A percentile compares a stretch with the other conserved stretches of the same genome.
Evolutionary conservation across 2,329 filamentous ascomycete species (phyloP).

Genomic region (Exserohilum turcica): DNA sequence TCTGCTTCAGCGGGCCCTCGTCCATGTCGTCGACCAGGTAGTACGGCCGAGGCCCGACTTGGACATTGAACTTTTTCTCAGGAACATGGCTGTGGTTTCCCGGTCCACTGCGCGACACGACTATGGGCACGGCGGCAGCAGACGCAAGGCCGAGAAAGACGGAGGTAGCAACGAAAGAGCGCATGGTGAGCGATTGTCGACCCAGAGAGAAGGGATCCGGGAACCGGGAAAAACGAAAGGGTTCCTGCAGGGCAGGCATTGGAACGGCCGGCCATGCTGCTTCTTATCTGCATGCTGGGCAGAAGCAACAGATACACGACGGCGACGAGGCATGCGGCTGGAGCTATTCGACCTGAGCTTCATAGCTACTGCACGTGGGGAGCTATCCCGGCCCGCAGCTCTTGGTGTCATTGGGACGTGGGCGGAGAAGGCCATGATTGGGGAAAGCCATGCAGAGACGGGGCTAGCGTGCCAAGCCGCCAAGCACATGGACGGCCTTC

Average conservation of each 20-base stretch:
- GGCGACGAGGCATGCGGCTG: constrained; percentile 17
- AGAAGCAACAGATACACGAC: constrained; percentile 4
- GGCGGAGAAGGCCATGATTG: constrained; percentile 10
- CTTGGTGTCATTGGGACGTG: constrained; percentile 15
- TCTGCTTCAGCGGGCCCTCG: constrained; percentile 43
- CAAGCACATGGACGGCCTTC: constrained; percentile 21
- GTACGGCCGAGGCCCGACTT: constrained; percentile 45
- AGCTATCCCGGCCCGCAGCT: constrained; percentile 17
- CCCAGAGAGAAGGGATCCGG: constrained; percentile 4
- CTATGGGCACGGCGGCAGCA: constrained; percentile 36
- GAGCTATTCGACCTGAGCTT: constrained; percentile 17
- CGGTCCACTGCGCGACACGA: constrained; percentile 21
- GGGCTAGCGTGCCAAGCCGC: constrained; percentile 28
- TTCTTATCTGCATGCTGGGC: constrained; percentile 30
- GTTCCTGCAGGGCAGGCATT: constrained; percentile 25
- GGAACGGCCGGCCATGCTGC: constrained; percentile 9
- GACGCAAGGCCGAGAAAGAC: constrained; percentile 37
- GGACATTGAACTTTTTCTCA: constrained; percentile 37
- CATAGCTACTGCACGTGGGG: constrained; percentile 35
- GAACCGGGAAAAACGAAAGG: constrained; percentile 16
- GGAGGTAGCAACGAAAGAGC: constrained; percentile 32
- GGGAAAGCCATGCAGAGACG: constrained; percentile 8
- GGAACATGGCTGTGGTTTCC: constrained; percentile 13
- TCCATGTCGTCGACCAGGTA: constrained; percentile 48
- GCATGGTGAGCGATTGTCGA: constrained; percentile 30